Conservation (phyloP, 257 asterid genomes). For the Plantago ovata region DNA sequence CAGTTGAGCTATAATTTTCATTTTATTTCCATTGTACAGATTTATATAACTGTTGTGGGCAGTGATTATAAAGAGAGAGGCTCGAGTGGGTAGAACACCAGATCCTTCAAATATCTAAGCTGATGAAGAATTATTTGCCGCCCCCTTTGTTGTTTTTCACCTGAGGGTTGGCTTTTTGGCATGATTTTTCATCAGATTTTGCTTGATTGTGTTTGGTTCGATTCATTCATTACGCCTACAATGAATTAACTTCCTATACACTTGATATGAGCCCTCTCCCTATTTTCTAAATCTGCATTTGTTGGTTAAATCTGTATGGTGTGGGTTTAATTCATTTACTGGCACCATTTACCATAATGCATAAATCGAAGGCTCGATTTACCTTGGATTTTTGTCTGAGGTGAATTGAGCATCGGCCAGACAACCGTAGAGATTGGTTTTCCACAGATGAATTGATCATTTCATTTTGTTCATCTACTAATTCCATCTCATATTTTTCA, state of each 20-base stretch:
- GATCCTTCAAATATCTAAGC: background rate
- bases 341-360: constrained; percentile 17
- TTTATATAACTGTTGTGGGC: constrained; percentile 22
- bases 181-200: constrained; percentile 6
- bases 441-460: constrained; percentile 22
- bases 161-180: constrained; percentile 23
- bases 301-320: constrained; percentile 21
- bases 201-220: background rate
- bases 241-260: constrained; percentile 27
- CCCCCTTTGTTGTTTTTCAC: constrained; percentile 21
- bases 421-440: constrained; percentile 31
- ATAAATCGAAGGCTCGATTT: constrained; percentile 11
- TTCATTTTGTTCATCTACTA: constrained; percentile 17
- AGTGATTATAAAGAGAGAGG: constrained; percentile 45
- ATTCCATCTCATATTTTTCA: constrained; percentile 21
- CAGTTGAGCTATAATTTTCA: too few relatives aligned
- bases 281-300: constrained; percentile 11
- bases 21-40: too few relatives aligned
- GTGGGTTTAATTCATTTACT: constrained; percentile 7
- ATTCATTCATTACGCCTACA: constrained; percentile 15
- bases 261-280: constrained; percentile 40
- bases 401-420: constrained; percentile 24
- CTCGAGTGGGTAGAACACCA: constrained; percentile 27
- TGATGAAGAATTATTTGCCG: constrained; percentile 19
- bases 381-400: constrained; percentile 2